A percentile compares a stretch with the other conserved stretches of the same genome.
Conservation (phyloP, 139 green algal genomes). For the Haematococcus sp. region DNA sequence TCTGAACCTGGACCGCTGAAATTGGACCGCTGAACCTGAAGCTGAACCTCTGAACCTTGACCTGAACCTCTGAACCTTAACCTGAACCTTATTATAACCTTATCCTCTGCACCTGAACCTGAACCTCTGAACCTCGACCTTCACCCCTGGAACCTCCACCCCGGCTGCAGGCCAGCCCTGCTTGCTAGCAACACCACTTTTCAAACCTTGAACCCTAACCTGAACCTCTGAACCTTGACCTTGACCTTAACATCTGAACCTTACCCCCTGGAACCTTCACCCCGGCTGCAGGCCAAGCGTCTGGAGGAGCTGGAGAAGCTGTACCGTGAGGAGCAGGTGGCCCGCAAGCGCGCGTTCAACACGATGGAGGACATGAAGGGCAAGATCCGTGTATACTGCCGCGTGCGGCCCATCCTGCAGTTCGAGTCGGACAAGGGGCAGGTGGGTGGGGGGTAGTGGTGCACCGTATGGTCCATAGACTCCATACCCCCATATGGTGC, state of each 20-base stretch:
- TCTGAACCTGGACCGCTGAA: too few relatives aligned
- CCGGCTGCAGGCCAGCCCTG: conserved; percentile 56
- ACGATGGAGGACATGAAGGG: conserved; percentile 87
- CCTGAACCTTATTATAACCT: too few relatives aligned
- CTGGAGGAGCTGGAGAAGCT: conserved; percentile 92
- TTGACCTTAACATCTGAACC: not conserved
- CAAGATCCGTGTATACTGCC: conserved; percentile 93
- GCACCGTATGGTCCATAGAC: too few relatives aligned
- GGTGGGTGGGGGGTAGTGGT: too few relatives aligned
- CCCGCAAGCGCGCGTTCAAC: conserved; percentile 81
- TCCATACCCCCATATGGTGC: too few relatives aligned
- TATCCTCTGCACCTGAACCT: too few relatives aligned
- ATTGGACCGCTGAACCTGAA: not conserved
- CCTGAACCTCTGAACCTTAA: too few relatives aligned
- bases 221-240: not conserved
- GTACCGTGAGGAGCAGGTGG: conserved; percentile 87
- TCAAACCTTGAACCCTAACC: not conserved
- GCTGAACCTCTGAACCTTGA: not conserved
- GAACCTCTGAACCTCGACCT: too few relatives aligned
- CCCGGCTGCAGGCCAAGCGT: conserved; percentile 51
- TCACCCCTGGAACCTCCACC: too few relatives aligned
- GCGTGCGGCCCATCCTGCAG: conserved; percentile 83
- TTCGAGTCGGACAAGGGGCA: conserved; percentile 60
- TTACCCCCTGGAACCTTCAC: not conserved
- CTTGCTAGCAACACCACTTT: not conserved